Percentiles rank a stretch among this genome's conserved stretches.
Conservation (phyloP, 805 yeast species). For the Starmerella gropengiesseri region DNA sequence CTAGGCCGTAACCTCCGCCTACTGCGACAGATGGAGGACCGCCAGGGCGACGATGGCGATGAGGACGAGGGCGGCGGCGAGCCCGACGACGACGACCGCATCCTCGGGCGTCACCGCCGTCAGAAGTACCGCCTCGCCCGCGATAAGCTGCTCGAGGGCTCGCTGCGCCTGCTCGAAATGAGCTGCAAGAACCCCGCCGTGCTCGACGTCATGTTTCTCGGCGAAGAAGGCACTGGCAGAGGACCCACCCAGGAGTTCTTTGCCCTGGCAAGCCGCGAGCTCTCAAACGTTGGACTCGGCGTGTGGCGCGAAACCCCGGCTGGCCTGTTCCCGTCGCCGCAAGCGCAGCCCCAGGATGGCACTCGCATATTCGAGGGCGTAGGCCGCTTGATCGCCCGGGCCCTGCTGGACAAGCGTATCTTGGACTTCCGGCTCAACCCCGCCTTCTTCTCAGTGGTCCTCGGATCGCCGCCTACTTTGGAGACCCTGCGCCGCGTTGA, state of each 20-base stretch:
- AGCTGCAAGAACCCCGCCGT: slow-evolving; percentile 73
- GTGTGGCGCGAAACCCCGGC: slow-evolving; percentile 54
- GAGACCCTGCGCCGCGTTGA: slow-evolving; percentile 19
- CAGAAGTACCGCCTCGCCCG: slow-evolving; percentile 74
- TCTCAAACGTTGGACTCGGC: slow-evolving; percentile 42
- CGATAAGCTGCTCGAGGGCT: slow-evolving; percentile 57
- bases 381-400: slow-evolving; percentile 79
- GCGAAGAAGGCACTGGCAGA: slow-evolving; percentile 90
- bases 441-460: slow-evolving; percentile 53
- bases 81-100: slow-evolving; percentile 5
- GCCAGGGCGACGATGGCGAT: background rate
- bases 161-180: slow-evolving; percentile 61
- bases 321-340: slow-evolving; percentile 56
- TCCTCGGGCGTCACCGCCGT: slow-evolving; percentile 60
- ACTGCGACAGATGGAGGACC: slow-evolving; percentile 57
- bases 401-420: slow-evolving; percentile 76
- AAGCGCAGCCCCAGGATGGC: slow-evolving; percentile 15
- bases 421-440: slow-evolving; percentile 71
- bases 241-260: slow-evolving; percentile 96
- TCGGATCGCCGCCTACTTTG: slow-evolving; percentile 20
- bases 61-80: slow-evolving; percentile 1
- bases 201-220: slow-evolving; percentile 75
- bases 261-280: slow-evolving; percentile 66
- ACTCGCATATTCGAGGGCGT: slow-evolving; percentile 49
- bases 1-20: slow-evolving; percentile 48